phyloP scores from a whole-genome alignment of 805 yeast species.

The Yarrowia porcina region DNA sequence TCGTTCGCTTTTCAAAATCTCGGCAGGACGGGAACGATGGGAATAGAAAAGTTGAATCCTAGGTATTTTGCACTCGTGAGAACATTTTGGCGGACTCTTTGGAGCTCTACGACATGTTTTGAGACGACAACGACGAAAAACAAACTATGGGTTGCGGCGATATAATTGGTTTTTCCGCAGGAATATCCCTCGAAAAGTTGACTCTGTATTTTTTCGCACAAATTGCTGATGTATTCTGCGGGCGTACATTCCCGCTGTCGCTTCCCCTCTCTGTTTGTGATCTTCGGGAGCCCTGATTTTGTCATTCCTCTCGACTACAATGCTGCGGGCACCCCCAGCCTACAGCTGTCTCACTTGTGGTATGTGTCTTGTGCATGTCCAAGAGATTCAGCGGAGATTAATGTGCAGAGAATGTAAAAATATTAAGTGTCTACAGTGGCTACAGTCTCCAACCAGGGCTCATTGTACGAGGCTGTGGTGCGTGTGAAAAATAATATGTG shows the following conservation, averaged over 20 bases:
- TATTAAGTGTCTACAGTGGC: not conserved
- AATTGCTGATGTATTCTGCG: too few relatives aligned
- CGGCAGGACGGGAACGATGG: too few relatives aligned
- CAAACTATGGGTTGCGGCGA: not conserved
- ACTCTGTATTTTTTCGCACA: too few relatives aligned
- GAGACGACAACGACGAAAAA: too few relatives aligned
- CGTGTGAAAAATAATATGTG: not conserved
- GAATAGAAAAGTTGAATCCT: too few relatives aligned
- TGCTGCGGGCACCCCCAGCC: conserved; percentile 19
- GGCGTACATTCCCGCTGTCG: conserved; percentile 18
- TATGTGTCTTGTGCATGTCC: not conserved
- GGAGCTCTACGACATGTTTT: too few relatives aligned
- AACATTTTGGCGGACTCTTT: not conserved
- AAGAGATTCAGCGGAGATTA: not conserved
- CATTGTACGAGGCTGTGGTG: not conserved
- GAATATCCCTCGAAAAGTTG: not conserved
- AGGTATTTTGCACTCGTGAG: too few relatives aligned
- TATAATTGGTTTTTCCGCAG: not conserved
- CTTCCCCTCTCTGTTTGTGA: not conserved
- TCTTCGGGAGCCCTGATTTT: not conserved
- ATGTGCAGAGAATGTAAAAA: not conserved
- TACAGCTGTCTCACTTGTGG: conserved; percentile 17
- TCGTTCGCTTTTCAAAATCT: not conserved
- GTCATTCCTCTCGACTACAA: not conserved
- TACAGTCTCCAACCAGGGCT: not conserved